Percentiles rank a stretch among this genome's conserved stretches.
Conservation (phyloP, 2,329 filamentous ascomycete species). For the Neonectria coccinea region DNA sequence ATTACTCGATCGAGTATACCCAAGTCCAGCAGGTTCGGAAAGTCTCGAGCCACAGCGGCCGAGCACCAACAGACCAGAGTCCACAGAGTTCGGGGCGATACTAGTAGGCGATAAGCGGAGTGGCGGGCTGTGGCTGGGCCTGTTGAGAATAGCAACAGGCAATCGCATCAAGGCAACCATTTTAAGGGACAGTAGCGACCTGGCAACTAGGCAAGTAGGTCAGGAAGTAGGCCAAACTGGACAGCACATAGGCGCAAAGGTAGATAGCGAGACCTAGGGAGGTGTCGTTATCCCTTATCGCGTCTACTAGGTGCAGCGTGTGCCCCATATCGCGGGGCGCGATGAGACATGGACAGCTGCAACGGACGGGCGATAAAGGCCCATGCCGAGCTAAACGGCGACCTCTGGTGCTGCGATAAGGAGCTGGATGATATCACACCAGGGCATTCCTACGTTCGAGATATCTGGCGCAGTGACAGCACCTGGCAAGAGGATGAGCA, state of each 20-base stretch:
- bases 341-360: conserved; percentile 4
- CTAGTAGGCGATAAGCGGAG: conserved; percentile 7
- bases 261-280: conserved; percentile 16
- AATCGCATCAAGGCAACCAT: conserved; percentile 15
- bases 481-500: conserved; percentile 1
- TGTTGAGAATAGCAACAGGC: conserved; percentile 9
- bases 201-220: conserved; percentile 17
- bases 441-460: conserved; percentile 13
- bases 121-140: conserved; percentile 23
- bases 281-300: conserved; percentile 22
- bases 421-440: not conserved
- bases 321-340: not conserved
- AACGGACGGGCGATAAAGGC: conserved; percentile 14
- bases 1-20: conserved; percentile 16
- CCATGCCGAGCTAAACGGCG: conserved; percentile 11
- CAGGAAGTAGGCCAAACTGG: conserved; percentile 4
- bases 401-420: conserved; percentile 12
- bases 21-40: conserved; percentile 26
- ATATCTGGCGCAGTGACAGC: conserved; percentile 12
- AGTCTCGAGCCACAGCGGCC: conserved; percentile 33
- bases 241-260: not conserved
- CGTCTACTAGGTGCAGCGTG: not conserved
- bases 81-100: conserved; percentile 26
- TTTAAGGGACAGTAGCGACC: conserved; percentile 5
- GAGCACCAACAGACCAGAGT: conserved; percentile 22